Percentiles rank a stretch among this genome's conserved stretches.
Evolutionary conservation across 257 asterid species (phyloP).

Genomic region (Primulina tabacum): DNA sequence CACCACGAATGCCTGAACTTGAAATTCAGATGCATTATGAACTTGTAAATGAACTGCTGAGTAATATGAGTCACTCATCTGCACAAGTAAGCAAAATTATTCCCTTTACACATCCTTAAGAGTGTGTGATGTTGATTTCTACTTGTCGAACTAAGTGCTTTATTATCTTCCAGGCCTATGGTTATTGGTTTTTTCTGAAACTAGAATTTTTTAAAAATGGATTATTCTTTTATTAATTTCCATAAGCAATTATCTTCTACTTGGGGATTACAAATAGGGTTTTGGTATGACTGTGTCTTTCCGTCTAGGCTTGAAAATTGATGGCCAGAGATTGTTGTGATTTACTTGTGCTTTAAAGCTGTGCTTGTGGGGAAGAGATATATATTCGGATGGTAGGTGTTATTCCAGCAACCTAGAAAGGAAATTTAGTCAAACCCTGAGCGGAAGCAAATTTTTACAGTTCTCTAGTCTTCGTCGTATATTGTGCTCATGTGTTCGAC

Average conservation of each 20-base stretch:
- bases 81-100: constrained; percentile 70
- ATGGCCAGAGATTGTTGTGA: constrained; percentile 7
- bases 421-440: constrained; percentile 9
- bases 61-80: constrained; percentile 90
- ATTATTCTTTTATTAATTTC: neutral
- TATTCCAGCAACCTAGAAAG: neutral
- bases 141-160: constrained; percentile 9
- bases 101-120: constrained; percentile 8
- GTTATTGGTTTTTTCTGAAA: constrained; percentile 1
- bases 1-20: constrained; percentile 65
- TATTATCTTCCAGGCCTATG: constrained; percentile 9
- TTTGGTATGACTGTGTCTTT: neutral
- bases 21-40: constrained; percentile 65
- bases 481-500: neutral
- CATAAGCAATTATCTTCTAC: constrained; percentile 10
- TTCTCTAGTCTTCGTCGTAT: neutral
- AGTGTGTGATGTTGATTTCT: constrained; percentile 10
- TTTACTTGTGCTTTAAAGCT: neutral
- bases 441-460: constrained; percentile 2
- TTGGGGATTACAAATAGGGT: neutral
- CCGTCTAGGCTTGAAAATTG: neutral
- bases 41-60: constrained; percentile 83
- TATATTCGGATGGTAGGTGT: constrained; percentile 5
- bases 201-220: constrained; percentile 12
- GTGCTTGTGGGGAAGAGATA: neutral